phyloP scores from a whole-genome alignment of 257 asterid genomes.

The Parsonsia alboflavescens region DNA sequence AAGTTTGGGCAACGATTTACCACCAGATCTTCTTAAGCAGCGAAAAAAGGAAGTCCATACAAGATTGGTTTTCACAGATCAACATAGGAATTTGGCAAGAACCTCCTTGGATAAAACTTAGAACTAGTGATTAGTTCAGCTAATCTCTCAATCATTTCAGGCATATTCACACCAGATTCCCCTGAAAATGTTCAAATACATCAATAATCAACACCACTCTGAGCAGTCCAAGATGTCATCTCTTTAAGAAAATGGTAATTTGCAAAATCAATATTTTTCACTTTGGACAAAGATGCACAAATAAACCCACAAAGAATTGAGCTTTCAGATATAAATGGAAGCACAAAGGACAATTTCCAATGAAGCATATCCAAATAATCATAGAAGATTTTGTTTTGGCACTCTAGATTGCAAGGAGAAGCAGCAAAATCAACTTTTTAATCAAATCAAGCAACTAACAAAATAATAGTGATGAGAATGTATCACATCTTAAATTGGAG shows the following conservation, averaged over 20 bases:
- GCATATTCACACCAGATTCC: background rate
- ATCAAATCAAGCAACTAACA: background rate
- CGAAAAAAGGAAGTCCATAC: background rate
- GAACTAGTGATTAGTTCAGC: background rate
- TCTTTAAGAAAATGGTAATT: background rate
- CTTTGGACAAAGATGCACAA: background rate
- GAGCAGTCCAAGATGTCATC: background rate
- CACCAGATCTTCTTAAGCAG: background rate
- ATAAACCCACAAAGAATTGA: background rate
- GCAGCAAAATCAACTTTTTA: background rate
- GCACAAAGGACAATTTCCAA: background rate
- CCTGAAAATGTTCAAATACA: background rate
- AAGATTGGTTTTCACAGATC: background rate
- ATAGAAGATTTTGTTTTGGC: background rate
- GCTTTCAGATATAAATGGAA: background rate
- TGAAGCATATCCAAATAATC: background rate
- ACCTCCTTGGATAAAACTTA: background rate
- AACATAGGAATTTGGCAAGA: background rate
- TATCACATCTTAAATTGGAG: background rate
- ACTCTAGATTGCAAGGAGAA: background rate
- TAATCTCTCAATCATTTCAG: background rate
- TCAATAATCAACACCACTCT: background rate
- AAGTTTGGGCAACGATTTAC: background rate
- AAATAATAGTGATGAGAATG: background rate
- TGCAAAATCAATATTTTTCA: background rate